Evolutionary conservation across 805 yeast species (phyloP), one percentile per base, ranked within the genome.

Genomic region (Metschnikowia chrysomelidarum): DNA sequence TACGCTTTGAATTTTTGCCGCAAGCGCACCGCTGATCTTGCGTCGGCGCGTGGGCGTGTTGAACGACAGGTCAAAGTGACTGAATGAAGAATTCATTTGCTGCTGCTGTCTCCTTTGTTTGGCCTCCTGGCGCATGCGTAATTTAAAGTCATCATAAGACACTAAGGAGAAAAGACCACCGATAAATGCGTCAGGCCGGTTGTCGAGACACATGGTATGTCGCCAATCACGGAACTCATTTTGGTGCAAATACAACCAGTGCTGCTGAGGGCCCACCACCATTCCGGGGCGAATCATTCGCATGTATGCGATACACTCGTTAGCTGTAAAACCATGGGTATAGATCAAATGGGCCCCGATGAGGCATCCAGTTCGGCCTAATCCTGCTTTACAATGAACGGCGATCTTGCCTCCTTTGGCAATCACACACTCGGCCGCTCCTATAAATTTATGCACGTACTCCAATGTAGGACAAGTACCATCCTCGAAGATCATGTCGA

Each of bases 261-360:
- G 98, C 59, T 93, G 98, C 61, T 93, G 98, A 2, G 98, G 98
- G 0, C 98, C 98, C 19, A 93, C 98, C n/a, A 93, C 97, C 98
- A 93, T 93, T 26, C 98, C 98, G 0, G 98, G 98, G 49, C 98
- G 77, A 44, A 93, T 73, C 76, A 93, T 85, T 59, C 98, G 75
- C 91, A 93, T 85, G 56, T 88, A 93, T 1, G 91, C 96, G 51
- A 93, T 93, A 60, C 96, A 93, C 61, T 93, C 98, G 57, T 77
- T 84, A 3, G 98, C 98, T 4, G 98, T 93, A 57, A 93, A 93
- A 0, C 97, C 97, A 58, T 91, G 93, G 2, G 96, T 87, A 57
- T 93, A 93, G 32, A 93, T 93, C 47, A 93, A 70, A 60, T 91
- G 96, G 0, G 98, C 98, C 5, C 98, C 98, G 46, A 93, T 93